A percentile compares a stretch with the other conserved stretches of the same genome.
These are phyloP conservation scores for Coniferiporia sulphurascens DNA, from an alignment of 1,284 basidiomycete species.

Conservation along the genomic window DNA sequence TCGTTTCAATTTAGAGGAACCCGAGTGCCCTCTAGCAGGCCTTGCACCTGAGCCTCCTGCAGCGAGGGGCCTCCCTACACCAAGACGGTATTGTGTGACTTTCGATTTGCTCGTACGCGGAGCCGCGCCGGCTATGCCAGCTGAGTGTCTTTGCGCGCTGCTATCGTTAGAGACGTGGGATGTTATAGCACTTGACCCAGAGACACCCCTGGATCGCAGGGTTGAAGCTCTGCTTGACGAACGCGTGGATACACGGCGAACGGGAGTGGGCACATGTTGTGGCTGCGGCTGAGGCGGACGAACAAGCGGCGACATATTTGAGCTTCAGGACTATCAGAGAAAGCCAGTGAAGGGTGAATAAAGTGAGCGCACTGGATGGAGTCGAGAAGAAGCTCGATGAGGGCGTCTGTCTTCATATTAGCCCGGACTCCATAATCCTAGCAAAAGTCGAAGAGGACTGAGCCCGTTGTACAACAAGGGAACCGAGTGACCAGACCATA, in stretches of 20 bases:
- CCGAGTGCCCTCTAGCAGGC: constrained; percentile 45
- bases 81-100: constrained; percentile 61
- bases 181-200: constrained; percentile 13
- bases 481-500: constrained; percentile 7
- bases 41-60: constrained; percentile 51
- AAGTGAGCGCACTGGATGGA: constrained; percentile 37
- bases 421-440: constrained; percentile 75
- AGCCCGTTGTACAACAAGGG: constrained; percentile 21
- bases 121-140: constrained; percentile 18
- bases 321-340: constrained; percentile 1
- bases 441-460: constrained; percentile 15
- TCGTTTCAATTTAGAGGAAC: constrained; percentile 43
- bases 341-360: constrained; percentile 19
- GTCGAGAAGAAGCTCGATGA: constrained; percentile 68
- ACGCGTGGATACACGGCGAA: constrained; percentile 15
- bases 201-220: constrained; percentile 11
- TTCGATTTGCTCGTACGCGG: constrained; percentile 61
- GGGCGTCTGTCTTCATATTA: constrained; percentile 70
- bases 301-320: constrained; percentile 18
- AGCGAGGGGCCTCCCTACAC: constrained; percentile 62
- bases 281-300: constrained; percentile 4
- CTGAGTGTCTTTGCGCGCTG: background rate
- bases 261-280: background rate
- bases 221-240: constrained; percentile 15
- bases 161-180: background rate